Evolutionary conservation across 2,329 filamentous ascomycete species (phyloP).

Genomic region (Samsoniella hepiali): DNA sequence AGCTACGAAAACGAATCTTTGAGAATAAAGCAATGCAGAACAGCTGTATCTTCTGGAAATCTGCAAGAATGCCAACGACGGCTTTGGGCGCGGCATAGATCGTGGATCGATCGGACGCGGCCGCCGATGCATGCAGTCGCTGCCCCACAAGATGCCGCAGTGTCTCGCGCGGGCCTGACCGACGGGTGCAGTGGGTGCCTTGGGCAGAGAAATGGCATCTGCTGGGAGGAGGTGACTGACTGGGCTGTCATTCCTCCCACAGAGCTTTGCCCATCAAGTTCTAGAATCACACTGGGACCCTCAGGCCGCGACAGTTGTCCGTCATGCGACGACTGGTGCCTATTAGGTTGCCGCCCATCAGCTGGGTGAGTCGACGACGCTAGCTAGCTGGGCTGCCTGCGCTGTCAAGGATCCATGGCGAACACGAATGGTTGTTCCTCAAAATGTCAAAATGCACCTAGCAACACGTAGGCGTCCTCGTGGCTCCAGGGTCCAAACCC

Average conservation of each 20-base stretch:
- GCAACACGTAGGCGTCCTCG: no score
- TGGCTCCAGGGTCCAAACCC: no score
- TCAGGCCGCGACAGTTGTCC: background rate
- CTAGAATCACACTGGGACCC: background rate
- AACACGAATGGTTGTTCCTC: no score
- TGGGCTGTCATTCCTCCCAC: background rate
- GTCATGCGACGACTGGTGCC: constrained; percentile 7
- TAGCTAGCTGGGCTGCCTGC: background rate
- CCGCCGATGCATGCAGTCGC: background rate
- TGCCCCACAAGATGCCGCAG: background rate
- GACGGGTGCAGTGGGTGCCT: no score
- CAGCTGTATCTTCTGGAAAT: no score
- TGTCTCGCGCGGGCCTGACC: no score
- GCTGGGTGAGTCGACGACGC: background rate
- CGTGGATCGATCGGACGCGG: background rate
- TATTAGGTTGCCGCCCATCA: constrained; percentile 1
- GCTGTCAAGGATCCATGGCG: background rate
- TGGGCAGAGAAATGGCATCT: background rate
- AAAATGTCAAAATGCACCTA: no score
- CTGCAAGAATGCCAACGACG: no score
- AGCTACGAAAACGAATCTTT: no score
- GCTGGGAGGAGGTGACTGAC: background rate
- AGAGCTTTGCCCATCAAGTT: background rate
- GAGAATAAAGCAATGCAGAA: no score
- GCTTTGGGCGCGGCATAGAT: background rate